phyloP scores from a whole-genome alignment of 2,329 filamentous ascomycete genomes.

The Spiromastix sp. region DNA sequence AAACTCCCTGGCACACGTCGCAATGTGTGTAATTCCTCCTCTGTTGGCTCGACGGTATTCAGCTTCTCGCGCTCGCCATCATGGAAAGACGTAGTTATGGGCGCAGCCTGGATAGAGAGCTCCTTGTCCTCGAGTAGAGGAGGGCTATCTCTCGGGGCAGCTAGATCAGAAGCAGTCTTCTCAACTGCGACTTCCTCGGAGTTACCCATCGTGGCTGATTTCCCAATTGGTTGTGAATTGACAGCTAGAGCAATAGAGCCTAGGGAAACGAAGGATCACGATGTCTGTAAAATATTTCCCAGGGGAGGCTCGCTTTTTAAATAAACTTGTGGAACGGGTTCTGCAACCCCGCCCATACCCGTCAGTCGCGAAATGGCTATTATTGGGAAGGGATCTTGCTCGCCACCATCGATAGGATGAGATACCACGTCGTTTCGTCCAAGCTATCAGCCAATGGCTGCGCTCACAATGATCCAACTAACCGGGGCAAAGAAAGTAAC shows the following conservation, averaged over 20 bases:
- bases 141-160: background rate
- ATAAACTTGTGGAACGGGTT: no score
- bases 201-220: slow-evolving; percentile 1
- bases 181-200: slow-evolving; percentile 1
- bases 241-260: background rate
- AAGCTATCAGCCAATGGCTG: no score
- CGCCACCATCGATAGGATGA: no score
- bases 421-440: no score
- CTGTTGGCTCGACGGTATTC: slow-evolving; percentile 16
- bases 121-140: slow-evolving; percentile 9
- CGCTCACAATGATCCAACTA: no score
- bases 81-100: slow-evolving; percentile 5
- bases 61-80: slow-evolving; percentile 11
- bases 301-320: background rate
- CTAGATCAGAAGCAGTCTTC: background rate
- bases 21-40: slow-evolving; percentile 24
- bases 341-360: no score
- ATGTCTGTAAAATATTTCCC: background rate
- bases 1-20: slow-evolving; percentile 35
- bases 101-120: slow-evolving; percentile 1
- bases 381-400: background rate
- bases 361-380: background rate
- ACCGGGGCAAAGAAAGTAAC: no score
- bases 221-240: background rate
- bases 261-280: background rate